Evolutionary conservation across 495 filamentous ascomycete genomes (phyloP), one percentile per base, ranked within the genome.

Genomic region (Trypethelium eluteriae): DNA sequence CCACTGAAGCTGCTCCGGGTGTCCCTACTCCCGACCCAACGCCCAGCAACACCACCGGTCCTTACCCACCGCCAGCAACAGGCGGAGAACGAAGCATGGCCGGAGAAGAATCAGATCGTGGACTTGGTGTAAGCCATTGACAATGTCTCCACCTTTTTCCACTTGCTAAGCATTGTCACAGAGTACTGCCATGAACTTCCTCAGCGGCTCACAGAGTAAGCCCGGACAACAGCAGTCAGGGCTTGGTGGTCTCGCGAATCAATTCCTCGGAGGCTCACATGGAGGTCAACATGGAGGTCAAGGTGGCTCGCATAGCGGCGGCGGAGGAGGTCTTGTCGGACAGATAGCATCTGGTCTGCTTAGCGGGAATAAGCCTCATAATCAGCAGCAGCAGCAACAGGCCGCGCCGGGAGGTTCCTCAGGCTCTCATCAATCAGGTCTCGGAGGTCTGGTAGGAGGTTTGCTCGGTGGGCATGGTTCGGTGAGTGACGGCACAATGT

Each of bases 181-280:
- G 64, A 79, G 78, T 66, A 69, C 79, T 44, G 74, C 80, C 2
- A 63, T 78, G 59, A 78, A 79, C 62, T 67, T 73, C 34, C 68
- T 81, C 38, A 62, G 62, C 11, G 77, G 80, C 47, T 69, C 65
- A 70, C 35, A 70, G 56, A 47, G 35, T 49, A 73, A 68, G 44
- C 66, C 76, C 44, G 69, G 69, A 2, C 68, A 74, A 38, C 70
- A 74, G 14, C 76, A 76, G 38, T 70, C 69, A 9, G 74, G 74
- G 35, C 41, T 78, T 0, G 76, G 72, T 34, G 72, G 73, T 14
- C 49, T 78, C 12, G 65, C 65, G 16, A 14, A 36, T 11, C 65
- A 67, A 38, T 67, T 67, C 39, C 65, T 68, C 12, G 66, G 67
- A 41, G 62, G 70, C 39, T 62, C 41, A 2, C 72, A 66, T 66